Conservation (phyloP, 768 basidiomycete genomes). For the Aureoboletus auriporus region DNA sequence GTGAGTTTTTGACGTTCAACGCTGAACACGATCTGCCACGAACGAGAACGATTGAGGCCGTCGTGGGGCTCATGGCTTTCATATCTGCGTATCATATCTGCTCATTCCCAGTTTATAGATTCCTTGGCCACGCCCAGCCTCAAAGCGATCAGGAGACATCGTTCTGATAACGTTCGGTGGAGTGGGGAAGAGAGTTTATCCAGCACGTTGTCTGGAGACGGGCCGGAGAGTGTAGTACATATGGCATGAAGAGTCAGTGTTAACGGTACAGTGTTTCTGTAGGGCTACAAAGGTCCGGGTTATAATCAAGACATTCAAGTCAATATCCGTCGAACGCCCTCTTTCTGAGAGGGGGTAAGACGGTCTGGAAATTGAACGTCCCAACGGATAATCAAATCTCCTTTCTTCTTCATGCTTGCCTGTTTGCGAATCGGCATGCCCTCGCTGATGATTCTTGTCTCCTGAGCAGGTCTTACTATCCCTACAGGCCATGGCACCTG, state of each 20-base stretch:
- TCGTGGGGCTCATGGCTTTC: too few relatives aligned
- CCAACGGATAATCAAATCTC: constrained; percentile 81
- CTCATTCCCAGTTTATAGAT: too few relatives aligned
- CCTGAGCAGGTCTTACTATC: constrained; percentile 73
- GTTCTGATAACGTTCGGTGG: too few relatives aligned
- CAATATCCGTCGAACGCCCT: constrained; percentile 69
- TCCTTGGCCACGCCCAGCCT: too few relatives aligned
- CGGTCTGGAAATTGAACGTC: constrained; percentile 80
- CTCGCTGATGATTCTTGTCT: constrained; percentile 67
- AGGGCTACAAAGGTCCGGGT: constrained; percentile 2
- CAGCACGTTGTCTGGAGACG: neutral
- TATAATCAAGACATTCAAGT: constrained; percentile 23
- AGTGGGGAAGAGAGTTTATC: neutral
- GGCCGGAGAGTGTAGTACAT: neutral
- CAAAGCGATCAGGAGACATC: too few relatives aligned
- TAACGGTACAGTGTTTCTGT: constrained; percentile 10
- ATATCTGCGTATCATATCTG: too few relatives aligned
- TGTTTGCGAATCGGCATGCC: constrained; percentile 92
- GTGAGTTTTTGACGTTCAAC: too few relatives aligned
- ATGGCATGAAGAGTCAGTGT: neutral
- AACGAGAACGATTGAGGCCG: too few relatives aligned
- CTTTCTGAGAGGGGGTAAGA: constrained; percentile 74
- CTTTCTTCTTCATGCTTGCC: constrained; percentile 63
- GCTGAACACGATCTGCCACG: too few relatives aligned
- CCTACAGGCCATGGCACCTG: constrained; percentile 62